A percentile compares a stretch with the other conserved stretches of the same genome.
Evolutionary conservation across 805 yeast genomes (phyloP).

Genomic region (Komagataella ulmi): DNA sequence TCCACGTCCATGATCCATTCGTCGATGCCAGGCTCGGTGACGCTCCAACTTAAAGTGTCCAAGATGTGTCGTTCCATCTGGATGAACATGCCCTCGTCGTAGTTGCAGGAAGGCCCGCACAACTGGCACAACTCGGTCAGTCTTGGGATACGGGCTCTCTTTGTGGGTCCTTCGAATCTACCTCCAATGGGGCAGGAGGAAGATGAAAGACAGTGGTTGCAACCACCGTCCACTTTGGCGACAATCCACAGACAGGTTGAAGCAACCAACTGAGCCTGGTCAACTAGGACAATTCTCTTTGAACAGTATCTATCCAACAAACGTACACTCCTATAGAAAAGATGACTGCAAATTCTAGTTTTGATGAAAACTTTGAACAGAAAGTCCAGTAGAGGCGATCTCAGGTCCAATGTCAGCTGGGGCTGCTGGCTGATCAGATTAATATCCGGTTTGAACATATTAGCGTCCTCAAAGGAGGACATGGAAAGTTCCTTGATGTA

Average conservation of each 20-base stretch:
- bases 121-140: slow-evolving; percentile 56
- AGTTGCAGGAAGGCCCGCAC: slow-evolving; percentile 51
- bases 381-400: slow-evolving; percentile 59
- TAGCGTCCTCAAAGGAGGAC: slow-evolving; percentile 21
- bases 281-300: slow-evolving; percentile 57
- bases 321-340: slow-evolving; percentile 47
- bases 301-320: slow-evolving; percentile 77
- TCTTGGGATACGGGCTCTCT: slow-evolving; percentile 64
- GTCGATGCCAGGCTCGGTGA: slow-evolving; percentile 47
- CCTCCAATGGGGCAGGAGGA: slow-evolving; percentile 40
- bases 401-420: slow-evolving; percentile 46
- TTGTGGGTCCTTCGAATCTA: slow-evolving; percentile 54
- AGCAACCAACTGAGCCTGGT: slow-evolving; percentile 71
- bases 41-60: slow-evolving; percentile 58
- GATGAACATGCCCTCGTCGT: slow-evolving; percentile 44
- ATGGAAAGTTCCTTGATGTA: slow-evolving; percentile 37
- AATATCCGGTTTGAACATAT: slow-evolving; percentile 30
- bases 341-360: slow-evolving; percentile 46
- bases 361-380: slow-evolving; percentile 48
- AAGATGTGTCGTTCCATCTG: slow-evolving; percentile 74
- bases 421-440: slow-evolving; percentile 66
- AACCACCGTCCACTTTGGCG: slow-evolving; percentile 67
- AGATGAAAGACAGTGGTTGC: slow-evolving; percentile 49
- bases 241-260: slow-evolving; percentile 81
- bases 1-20: slow-evolving; percentile 30